Evolutionary conservation across 306 rosid genomes (phyloP).

Genomic region (Vigna angularis): DNA sequence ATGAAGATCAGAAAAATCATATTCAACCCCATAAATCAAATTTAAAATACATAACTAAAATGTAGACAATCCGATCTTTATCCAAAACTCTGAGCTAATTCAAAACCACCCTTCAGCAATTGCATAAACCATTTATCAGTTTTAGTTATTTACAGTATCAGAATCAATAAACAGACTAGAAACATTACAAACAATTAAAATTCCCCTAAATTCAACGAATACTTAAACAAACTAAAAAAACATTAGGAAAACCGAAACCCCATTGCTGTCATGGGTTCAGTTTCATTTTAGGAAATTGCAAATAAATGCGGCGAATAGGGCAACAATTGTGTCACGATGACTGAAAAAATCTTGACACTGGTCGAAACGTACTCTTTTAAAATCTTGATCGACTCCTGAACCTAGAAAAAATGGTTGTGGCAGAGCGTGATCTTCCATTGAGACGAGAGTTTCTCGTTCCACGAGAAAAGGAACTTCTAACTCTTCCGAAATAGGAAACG

Average conservation of each 20-base stretch:
- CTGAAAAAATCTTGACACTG: not conserved
- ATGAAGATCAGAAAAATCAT: not conserved
- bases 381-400: conserved; percentile 24
- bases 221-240: not conserved
- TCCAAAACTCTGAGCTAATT: not conserved
- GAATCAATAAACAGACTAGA: conserved; percentile 8
- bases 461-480: conserved; percentile 57
- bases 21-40: not conserved
- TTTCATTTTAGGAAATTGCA: not conserved
- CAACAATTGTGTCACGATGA: not conserved
- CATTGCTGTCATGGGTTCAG: not conserved
- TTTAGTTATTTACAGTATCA: conserved; percentile 54
- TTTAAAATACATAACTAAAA: not conserved
- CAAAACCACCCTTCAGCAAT: conserved; percentile 11
- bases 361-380: not conserved
- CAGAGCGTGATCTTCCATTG: conserved; percentile 47
- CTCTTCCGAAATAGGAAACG: conserved; percentile 43
- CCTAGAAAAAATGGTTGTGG: conserved; percentile 46
- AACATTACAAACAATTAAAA: conserved; percentile 19
- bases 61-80: not conserved
- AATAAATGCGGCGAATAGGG: not conserved
- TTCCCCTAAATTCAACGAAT: not conserved
- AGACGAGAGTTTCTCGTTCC: conserved; percentile 37
- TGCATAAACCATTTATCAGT: conserved; percentile 40
- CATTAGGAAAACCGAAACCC: conserved; percentile 11